Conservation (phyloP, 371 early-diverging fungal species). For the Entomophthora muscae region DNA sequence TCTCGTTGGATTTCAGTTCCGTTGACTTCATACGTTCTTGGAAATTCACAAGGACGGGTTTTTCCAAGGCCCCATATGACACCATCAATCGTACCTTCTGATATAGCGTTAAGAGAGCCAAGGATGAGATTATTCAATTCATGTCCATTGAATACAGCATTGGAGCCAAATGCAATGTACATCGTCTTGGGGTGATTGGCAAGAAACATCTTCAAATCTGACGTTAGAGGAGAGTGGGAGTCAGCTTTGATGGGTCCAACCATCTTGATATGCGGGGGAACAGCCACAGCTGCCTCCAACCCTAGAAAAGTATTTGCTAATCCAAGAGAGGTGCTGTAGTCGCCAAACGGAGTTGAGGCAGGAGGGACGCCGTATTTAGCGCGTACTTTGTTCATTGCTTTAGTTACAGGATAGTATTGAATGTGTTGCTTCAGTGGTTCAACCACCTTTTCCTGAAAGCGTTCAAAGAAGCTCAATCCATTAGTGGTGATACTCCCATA, state of each 20-base stretch:
- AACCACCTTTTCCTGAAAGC: neutral
- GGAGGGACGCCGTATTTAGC: neutral
- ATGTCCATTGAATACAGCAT: neutral
- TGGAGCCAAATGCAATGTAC: slow-evolving; percentile 3
- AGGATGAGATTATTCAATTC: neutral
- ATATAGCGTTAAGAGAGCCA: neutral
- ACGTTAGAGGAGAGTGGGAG: neutral
- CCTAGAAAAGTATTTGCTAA: neutral
- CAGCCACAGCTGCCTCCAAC: neutral
- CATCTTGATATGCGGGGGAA: neutral
- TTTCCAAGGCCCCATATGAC: slow-evolving; percentile 8
- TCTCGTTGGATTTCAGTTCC: neutral
- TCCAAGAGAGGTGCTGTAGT: neutral
- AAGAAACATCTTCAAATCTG: neutral
- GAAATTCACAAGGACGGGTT: neutral
- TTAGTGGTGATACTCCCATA: neutral
- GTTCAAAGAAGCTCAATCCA: neutral
- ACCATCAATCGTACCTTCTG: slow-evolving; percentile 4
- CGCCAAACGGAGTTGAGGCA: neutral
- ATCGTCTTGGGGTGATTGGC: neutral
- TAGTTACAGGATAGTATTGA: neutral
- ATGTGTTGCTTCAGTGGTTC: neutral
- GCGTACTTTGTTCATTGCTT: neutral
- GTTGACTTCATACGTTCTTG: too few relatives aligned
- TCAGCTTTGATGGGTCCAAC: slow-evolving; percentile 1